phyloP scores from a whole-genome alignment of 495 filamentous ascomycete genomes.

The Cairneyella variabilis region DNA sequence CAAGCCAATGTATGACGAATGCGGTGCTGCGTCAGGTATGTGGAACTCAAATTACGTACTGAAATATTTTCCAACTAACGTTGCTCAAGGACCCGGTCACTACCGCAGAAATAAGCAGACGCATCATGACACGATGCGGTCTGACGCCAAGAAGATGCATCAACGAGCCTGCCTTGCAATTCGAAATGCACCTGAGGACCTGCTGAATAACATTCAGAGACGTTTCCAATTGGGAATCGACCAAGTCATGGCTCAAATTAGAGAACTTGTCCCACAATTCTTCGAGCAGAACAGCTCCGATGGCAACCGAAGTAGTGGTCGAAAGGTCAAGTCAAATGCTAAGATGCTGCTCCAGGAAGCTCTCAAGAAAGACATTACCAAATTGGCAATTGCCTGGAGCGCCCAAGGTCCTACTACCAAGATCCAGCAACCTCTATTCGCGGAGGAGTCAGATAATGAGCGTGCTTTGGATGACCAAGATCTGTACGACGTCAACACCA shows the following conservation, averaged over 20 bases:
- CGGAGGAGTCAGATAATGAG: background rate
- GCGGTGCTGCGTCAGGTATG: background rate
- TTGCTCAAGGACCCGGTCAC: background rate
- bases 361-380: background rate
- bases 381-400: background rate
- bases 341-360: conserved; percentile 1
- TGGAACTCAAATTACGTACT: background rate
- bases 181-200: background rate
- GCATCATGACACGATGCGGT: background rate
- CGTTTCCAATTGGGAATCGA: background rate
- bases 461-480: background rate
- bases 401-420: background rate
- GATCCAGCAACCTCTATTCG: background rate
- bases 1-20: conserved; percentile 8
- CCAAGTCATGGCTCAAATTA: background rate
- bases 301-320: background rate
- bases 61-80: background rate
- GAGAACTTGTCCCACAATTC: conserved; percentile 2
- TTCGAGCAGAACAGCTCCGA: conserved; percentile 4
- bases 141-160: background rate
- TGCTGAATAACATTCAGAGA: background rate
- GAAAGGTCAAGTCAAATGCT: background rate
- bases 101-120: background rate
- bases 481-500: background rate
- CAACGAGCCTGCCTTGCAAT: background rate